phyloP scores from a whole-genome alignment of 2,329 filamentous ascomycete species.

The Drechslerella stenobrocha region DNA sequence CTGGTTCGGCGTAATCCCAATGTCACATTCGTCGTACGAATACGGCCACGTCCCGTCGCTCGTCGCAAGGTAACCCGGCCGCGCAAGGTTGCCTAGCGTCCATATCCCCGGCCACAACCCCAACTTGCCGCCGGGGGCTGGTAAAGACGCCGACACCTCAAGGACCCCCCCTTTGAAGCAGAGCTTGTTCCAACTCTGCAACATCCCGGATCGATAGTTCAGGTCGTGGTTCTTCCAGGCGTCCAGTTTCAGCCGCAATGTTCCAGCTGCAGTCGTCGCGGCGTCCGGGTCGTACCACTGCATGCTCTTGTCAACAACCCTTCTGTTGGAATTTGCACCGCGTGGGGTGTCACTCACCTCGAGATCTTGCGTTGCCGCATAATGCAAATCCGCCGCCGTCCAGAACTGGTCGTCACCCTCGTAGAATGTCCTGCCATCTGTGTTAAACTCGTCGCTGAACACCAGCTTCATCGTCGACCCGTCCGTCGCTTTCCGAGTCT shows the following conservation, averaged over 20 bases:
- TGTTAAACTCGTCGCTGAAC: constrained; percentile 64
- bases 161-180: constrained; percentile 73
- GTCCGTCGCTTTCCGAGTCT: constrained; percentile 57
- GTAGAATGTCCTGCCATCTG: constrained; percentile 62
- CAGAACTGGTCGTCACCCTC: constrained; percentile 64
- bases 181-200: constrained; percentile 73
- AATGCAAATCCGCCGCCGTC: constrained; percentile 62
- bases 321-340: no score
- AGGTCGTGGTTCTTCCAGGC: constrained; percentile 68
- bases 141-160: constrained; percentile 56
- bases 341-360: no score
- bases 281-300: constrained; percentile 74
- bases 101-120: constrained; percentile 62
- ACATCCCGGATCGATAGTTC: constrained; percentile 72
- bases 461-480: constrained; percentile 60
- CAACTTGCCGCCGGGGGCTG: constrained; percentile 39
- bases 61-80: constrained; percentile 70
- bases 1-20: constrained; percentile 72
- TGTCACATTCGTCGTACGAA: constrained; percentile 71
- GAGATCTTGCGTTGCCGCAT: constrained; percentile 61
- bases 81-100: constrained; percentile 73
- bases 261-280: constrained; percentile 65
- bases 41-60: constrained; percentile 76
- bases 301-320: no score
- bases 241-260: constrained; percentile 68